phyloP scores from a whole-genome alignment of 306 rosid species.

The Prunus salicina region DNA sequence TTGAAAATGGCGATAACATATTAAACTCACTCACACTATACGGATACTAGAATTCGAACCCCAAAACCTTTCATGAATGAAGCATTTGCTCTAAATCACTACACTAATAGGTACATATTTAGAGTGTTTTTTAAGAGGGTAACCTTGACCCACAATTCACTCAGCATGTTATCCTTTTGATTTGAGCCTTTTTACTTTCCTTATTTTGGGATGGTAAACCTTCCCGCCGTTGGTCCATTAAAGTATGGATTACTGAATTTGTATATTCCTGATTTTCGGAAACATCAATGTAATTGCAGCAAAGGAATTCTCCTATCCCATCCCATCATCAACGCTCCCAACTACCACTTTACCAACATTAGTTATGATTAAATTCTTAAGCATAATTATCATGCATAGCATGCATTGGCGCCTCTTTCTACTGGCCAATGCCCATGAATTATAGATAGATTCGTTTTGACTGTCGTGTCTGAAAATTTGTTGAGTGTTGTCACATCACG shows the following conservation, averaged over 20 bases:
- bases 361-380: neutral
- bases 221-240: neutral
- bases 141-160: neutral
- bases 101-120: no score
- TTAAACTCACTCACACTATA: no score
- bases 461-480: neutral
- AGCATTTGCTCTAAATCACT: no score
- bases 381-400: constrained; percentile 5
- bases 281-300: neutral
- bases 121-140: neutral
- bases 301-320: neutral
- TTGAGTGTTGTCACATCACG: neutral
- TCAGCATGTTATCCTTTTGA: neutral
- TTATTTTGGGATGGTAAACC: neutral
- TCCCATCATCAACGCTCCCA: neutral
- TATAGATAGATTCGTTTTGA: neutral
- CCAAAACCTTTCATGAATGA: fast-evolving
- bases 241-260: neutral
- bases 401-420: neutral
- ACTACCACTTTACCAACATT: neutral
- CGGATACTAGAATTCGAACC: fast-evolving
- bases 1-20: fast-evolving
- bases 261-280: neutral
- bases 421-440: neutral
- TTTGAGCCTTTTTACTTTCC: neutral